These are phyloP conservation scores for Atkinsonella texensis DNA, from an alignment of 2,329 filamentous ascomycete genomes.

Conservation along the genomic window DNA sequence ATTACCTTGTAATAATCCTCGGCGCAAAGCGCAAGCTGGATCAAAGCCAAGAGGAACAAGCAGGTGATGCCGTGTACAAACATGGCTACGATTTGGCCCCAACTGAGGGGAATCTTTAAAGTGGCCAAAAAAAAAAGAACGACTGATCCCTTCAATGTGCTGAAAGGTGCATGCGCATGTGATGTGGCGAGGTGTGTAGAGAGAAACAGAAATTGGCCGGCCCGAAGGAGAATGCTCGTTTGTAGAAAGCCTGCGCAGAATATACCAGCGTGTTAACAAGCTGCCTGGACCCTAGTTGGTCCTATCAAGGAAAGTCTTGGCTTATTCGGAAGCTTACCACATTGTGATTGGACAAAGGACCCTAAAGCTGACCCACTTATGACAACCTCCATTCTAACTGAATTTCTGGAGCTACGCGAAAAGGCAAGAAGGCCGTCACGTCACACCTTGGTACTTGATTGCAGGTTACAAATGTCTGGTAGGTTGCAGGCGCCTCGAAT, in stretches of 20 bases:
- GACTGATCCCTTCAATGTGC: constrained; percentile 1
- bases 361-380: not conserved
- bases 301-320: not conserved
- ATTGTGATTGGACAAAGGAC: not conserved
- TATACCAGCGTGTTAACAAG: constrained; percentile 26
- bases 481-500: too few species aligned
- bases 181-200: not conserved
- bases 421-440: not conserved
- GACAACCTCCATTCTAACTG: not conserved
- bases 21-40: constrained; percentile 43
- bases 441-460: too few species aligned
- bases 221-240: not conserved
- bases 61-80: constrained; percentile 37
- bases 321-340: not conserved
- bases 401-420: not conserved
- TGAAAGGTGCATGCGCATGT: constrained; percentile 4
- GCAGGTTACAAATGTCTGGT: too few species aligned
- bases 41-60: constrained; percentile 38
- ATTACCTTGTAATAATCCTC: constrained; percentile 72
- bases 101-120: constrained; percentile 4
- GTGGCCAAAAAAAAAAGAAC: not conserved
- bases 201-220: not conserved
- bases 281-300: not conserved
- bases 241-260: not conserved
- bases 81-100: constrained; percentile 28